A percentile compares a stretch with the other conserved stretches of the same genome.
These are phyloP conservation scores for Desmodesmus armatus DNA, from an alignment of 139 green algal species.

Conservation along the genomic window DNA sequence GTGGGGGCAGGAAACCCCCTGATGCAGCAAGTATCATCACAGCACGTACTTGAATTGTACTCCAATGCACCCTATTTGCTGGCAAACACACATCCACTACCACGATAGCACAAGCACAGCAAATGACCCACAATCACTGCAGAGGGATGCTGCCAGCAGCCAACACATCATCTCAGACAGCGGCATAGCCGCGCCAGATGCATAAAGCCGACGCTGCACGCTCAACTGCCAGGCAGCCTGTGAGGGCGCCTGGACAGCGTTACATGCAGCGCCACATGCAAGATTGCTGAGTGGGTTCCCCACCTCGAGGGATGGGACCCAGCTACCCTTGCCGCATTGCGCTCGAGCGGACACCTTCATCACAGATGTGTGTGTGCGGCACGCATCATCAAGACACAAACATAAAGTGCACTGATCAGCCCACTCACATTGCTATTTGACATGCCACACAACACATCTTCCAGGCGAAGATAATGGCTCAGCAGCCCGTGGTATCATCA, in stretches of 20 bases:
- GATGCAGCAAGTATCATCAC: conserved; percentile 3
- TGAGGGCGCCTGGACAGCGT: background rate
- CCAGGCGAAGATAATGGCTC: background rate
- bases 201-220: conserved; percentile 37
- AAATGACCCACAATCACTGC: background rate
- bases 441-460: too few species aligned
- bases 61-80: too few species aligned
- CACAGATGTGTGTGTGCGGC: conserved; percentile 19
- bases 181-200: conserved; percentile 26
- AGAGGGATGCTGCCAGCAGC: too few species aligned
- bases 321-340: conserved; percentile 33
- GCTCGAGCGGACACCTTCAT: conserved; percentile 12
- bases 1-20: conserved; percentile 12
- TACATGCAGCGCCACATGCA: background rate
- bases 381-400: background rate
- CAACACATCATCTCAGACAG: conserved; percentile 47
- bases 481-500: conserved; percentile 38
- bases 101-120: conserved; percentile 11
- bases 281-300: conserved; percentile 40
- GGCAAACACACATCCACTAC: too few species aligned
- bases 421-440: too few species aligned
- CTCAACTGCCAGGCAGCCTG: too few species aligned
- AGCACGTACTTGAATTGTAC: background rate
- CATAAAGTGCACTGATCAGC: background rate
- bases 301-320: conserved; percentile 34